These are phyloP conservation scores for Ceratobasidium sp. DNA, from an alignment of 1,284 basidiomycete species.

Conservation along the genomic window DNA sequence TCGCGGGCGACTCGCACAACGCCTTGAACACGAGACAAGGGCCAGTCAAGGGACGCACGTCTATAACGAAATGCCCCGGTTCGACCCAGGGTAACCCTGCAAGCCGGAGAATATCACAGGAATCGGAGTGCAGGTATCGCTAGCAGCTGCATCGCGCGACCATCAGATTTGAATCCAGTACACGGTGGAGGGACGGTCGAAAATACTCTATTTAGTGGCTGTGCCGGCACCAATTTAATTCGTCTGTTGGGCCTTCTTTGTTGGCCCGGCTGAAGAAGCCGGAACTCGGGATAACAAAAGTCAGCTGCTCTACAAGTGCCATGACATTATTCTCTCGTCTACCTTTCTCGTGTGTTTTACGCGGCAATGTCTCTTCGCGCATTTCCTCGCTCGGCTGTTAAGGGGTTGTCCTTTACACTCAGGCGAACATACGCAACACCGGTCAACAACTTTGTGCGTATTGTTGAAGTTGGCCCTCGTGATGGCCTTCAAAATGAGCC, in stretches of 20 bases:
- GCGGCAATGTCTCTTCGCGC: not conserved
- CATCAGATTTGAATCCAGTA: too few species aligned
- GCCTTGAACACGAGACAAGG: too few species aligned
- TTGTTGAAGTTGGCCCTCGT: slow-evolving; percentile 93
- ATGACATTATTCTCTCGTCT: not conserved
- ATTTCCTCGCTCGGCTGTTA: not conserved
- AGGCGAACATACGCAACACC: slow-evolving; percentile 4
- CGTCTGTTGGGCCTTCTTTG: slow-evolving; percentile 2
- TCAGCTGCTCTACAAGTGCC: slow-evolving; percentile 8
- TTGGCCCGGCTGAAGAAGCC: not conserved
- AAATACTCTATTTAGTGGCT: too few species aligned
- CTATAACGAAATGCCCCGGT: too few species aligned
- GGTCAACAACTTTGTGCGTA: slow-evolving; percentile 66
- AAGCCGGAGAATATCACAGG: too few species aligned
- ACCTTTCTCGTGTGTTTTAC: not conserved
- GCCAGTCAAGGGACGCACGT: too few species aligned
- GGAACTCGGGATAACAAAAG: slow-evolving; percentile 12
- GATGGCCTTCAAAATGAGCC: slow-evolving; percentile 97
- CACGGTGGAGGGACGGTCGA: too few species aligned
- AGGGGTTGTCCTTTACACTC: not conserved
- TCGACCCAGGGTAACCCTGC: too few species aligned
- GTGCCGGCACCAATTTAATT: too few species aligned
- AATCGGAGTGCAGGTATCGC: too few species aligned
- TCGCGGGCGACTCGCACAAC: too few species aligned
- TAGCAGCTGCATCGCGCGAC: too few species aligned